These are phyloP conservation scores for Leccinum disarticulatum DNA, from an alignment of 768 basidiomycete species.

Conservation along the genomic window DNA sequence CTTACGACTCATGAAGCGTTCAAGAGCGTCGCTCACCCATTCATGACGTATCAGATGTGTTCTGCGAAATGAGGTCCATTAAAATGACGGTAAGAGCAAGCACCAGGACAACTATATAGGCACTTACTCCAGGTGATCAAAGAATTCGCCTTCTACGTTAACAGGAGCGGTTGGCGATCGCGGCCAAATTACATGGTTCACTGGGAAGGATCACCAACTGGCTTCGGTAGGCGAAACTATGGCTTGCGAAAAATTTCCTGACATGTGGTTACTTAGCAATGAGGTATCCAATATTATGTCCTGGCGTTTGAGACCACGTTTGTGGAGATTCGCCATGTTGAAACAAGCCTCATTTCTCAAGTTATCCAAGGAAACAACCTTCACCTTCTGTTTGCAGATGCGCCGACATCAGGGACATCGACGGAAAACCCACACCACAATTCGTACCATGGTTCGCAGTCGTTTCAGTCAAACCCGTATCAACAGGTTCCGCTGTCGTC, in stretches of 20 bases:
- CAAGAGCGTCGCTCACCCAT: conserved; percentile 75
- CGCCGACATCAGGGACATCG: conserved; percentile 82
- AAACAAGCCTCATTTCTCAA: conserved; percentile 88
- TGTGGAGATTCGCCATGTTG: conserved; percentile 94
- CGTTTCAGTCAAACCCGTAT: conserved; percentile 35
- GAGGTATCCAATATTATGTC: conserved; percentile 94
- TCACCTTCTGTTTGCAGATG: conserved; percentile 89
- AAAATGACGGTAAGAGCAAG: conserved; percentile 73
- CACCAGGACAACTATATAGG: conserved; percentile 1
- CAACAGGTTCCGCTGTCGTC: conserved; percentile 25
- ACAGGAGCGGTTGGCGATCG: conserved; percentile 92
- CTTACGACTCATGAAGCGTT: conserved; percentile 73
- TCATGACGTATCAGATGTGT: conserved; percentile 64
- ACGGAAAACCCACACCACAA: conserved; percentile 41
- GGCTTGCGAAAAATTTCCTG: conserved; percentile 1
- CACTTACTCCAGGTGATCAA: conserved; percentile 6
- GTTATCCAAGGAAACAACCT: conserved; percentile 94
- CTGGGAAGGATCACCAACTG: conserved; percentile 94
- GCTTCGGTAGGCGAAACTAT: conserved; percentile 72
- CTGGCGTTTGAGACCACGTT: conserved; percentile 96
- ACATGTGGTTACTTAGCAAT: conserved; percentile 56
- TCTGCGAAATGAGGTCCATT: background rate
- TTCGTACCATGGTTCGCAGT: conserved; percentile 32
- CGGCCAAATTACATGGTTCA: conserved; percentile 90
- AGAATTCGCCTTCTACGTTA: conserved; percentile 99